phyloP scores from a whole-genome alignment of 441 rosid genomes.

The Raphanus hybrid region DNA sequence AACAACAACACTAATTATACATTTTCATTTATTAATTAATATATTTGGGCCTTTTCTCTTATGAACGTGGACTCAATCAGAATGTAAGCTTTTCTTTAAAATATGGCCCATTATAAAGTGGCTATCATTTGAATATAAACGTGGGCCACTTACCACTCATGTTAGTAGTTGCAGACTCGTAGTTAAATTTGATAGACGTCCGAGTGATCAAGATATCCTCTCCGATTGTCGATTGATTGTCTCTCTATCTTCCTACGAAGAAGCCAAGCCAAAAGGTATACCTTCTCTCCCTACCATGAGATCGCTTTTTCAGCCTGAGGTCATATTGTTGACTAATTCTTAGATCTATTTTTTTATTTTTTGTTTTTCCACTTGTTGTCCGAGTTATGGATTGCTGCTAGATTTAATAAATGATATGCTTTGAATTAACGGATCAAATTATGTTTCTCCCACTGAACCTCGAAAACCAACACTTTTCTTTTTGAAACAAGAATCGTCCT shows the following conservation, averaged over 20 bases:
- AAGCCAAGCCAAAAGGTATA: conserved; percentile 13
- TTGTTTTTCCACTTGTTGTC: not conserved
- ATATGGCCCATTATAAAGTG: not conserved
- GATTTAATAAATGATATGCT: not conserved
- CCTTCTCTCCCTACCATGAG: too few species aligned
- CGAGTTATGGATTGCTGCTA: not conserved
- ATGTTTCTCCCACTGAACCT: not conserved
- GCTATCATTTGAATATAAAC: not conserved
- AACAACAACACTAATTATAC: not conserved
- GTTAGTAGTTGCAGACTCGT: not conserved
- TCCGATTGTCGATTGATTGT: not conserved
- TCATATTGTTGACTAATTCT: not conserved
- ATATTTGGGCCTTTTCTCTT: not conserved
- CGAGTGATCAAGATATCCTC: not conserved
- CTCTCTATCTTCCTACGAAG: too few species aligned
- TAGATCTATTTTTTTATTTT: not conserved
- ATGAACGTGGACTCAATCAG: not conserved
- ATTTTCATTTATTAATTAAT: not conserved
- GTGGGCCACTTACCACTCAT: not conserved
- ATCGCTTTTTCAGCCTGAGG: conserved; percentile 14
- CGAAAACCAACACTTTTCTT: not conserved
- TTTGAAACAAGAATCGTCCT: not conserved
- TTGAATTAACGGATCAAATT: not conserved
- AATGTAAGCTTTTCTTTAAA: not conserved
- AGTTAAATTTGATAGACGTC: not conserved